Evolutionary conservation across 2,329 filamentous ascomycete species (phyloP).

Genomic region (Arthrinium puccinioides): DNA sequence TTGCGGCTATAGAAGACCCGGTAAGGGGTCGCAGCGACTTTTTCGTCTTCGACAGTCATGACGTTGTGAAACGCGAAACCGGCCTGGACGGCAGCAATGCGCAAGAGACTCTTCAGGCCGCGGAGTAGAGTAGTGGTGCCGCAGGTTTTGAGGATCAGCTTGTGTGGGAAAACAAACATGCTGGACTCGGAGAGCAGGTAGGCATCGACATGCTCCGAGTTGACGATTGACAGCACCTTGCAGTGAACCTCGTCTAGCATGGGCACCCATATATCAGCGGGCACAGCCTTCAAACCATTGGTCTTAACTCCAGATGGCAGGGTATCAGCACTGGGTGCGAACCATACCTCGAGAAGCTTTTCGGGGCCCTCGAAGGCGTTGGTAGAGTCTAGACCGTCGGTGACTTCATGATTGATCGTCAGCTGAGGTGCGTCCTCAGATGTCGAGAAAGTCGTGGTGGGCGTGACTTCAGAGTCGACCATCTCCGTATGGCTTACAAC

Average conservation of each 20-base stretch:
- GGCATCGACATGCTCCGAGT: slow-evolving; percentile 90
- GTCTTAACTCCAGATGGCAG: slow-evolving; percentile 65
- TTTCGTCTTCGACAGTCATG: slow-evolving; percentile 56
- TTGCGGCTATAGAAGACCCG: slow-evolving; percentile 98
- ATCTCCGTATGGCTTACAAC: too few relatives aligned
- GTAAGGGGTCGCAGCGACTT: slow-evolving; percentile 78
- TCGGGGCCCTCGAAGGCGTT: slow-evolving; percentile 98
- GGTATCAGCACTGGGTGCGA: slow-evolving; percentile 69
- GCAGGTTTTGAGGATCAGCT: slow-evolving; percentile 97
- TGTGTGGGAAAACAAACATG: slow-evolving; percentile 99
- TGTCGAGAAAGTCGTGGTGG: slow-evolving; percentile 75
- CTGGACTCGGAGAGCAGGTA: slow-evolving; percentile 97
- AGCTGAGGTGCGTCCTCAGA: slow-evolving; percentile 79
- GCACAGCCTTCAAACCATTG: slow-evolving; percentile 78
- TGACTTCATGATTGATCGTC: slow-evolving; percentile 95
- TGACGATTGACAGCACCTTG: slow-evolving; percentile 90
- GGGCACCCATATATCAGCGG: slow-evolving; percentile 79
- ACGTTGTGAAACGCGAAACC: slow-evolving; percentile 82
- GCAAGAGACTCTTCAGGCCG: slow-evolving; percentile 82
- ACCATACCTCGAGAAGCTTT: slow-evolving; percentile 98
- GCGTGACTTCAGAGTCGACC: slow-evolving; percentile 75
- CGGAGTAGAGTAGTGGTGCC: slow-evolving; percentile 91
- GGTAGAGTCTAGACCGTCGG: slow-evolving; percentile 84
- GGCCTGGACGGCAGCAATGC: slow-evolving; percentile 80
- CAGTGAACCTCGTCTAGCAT: slow-evolving; percentile 99